phyloP scores from a whole-genome alignment of 495 filamentous ascomycete genomes.

The Glutinoglossum americanum region DNA sequence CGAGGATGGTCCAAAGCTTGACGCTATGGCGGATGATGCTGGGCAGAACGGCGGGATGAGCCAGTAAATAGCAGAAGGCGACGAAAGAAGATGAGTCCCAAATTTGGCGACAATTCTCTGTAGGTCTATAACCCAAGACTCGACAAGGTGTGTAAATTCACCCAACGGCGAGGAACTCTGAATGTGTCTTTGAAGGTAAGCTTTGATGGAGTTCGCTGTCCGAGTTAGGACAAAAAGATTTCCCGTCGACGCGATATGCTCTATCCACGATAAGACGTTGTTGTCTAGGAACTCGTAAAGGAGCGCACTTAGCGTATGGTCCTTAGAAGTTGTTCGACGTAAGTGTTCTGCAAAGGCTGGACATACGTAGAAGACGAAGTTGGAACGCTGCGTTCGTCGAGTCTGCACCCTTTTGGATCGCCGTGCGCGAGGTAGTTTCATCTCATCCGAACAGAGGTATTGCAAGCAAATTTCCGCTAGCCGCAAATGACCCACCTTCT shows the following conservation, averaged over 20 bases:
- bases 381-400: no score
- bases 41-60: slow-evolving; percentile 19
- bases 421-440: no score
- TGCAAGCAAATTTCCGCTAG: no score
- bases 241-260: slow-evolving; percentile 12
- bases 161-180: slow-evolving; percentile 10
- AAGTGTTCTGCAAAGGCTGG: neutral
- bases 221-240: slow-evolving; percentile 13
- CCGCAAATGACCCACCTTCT: no score
- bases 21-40: slow-evolving; percentile 13
- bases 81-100: no score
- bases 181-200: slow-evolving; percentile 11
- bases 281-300: slow-evolving; percentile 12
- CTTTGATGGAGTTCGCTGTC: slow-evolving; percentile 15
- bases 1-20: slow-evolving; percentile 5
- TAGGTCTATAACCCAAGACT: no score
- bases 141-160: no score
- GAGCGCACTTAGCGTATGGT: no score
- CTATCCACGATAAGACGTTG: slow-evolving; percentile 21
- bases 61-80: slow-evolving; percentile 14
- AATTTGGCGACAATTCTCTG: no score
- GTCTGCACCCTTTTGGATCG: no score
- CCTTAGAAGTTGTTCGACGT: no score
- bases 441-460: no score
- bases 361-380: neutral